Evolutionary conservation across 371 early-diverging fungal species (phyloP), one percentile per base, ranked within the genome.

Genomic region (Mortierella sp.): DNA sequence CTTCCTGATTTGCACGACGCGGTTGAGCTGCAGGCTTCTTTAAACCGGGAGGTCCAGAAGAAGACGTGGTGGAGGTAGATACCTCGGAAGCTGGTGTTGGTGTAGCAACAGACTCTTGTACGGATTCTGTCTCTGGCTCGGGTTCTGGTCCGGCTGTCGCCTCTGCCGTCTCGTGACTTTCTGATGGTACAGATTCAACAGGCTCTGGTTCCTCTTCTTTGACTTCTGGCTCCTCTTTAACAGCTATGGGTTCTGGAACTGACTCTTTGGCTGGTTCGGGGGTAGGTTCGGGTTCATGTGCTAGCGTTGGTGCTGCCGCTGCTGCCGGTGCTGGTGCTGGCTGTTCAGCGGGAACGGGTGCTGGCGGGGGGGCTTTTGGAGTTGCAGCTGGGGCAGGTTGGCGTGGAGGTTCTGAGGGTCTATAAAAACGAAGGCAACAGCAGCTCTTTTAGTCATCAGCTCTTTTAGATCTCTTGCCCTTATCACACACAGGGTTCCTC

Each of bases 1-100:
- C 92, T 70, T 95, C 95, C 81, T 95, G 95, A 72, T 93, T 90
- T 71, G 94, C 87, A 66, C 85, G 87, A 70, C 84, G 89, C 3
- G 81, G 60, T 43, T 69, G 73, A 43, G 75, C n/a, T 11, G 85
- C 66, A 29, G 75, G 62, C 70, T 83, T 84, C 72, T 84, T 85
- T 47, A 84, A 75, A 64, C 88, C 88, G n/a, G 88, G 87, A 19
- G 87, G 87, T 12, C 80, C 81, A n/a, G 68, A 71, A 30, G 83
- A 61, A 4, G 68, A 19, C 23, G 61, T 30, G n/a, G 62, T 45
- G 52, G 46, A 48, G 30, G 44, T 44, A 23, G 60, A 30, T 37
- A 37, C 37, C 9, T 37, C 37, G n/a, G 65, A 11, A 18, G 77
- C 43, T 1, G 68, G 37, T 16, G 51, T 48, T 4, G 60, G 64